phyloP scores from a whole-genome alignment of 2,329 filamentous ascomycete species.

The Colletotrichum camelliae region DNA sequence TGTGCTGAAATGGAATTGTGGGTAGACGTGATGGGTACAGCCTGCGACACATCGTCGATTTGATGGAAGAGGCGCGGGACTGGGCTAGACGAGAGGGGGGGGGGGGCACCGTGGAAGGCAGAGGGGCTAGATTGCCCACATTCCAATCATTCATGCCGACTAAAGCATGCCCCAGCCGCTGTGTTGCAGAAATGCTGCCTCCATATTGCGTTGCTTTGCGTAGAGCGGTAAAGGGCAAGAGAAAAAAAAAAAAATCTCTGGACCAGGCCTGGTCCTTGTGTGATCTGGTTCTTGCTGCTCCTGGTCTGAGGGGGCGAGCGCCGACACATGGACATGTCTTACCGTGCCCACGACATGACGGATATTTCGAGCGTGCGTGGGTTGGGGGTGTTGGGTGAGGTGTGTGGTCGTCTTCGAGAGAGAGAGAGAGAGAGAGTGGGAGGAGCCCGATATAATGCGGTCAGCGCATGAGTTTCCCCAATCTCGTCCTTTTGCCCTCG shows the following conservation, averaged over 20 bases:
- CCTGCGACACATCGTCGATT: constrained; percentile 16
- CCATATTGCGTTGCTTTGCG: constrained; percentile 18
- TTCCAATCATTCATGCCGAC: constrained; percentile 20
- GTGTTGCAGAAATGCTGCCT: constrained; percentile 14
- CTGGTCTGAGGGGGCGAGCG: background rate
- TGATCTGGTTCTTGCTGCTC: background rate
- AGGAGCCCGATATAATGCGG: background rate
- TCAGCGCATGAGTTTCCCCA: background rate
- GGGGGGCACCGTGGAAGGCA: background rate
- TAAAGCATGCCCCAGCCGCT: constrained; percentile 17
- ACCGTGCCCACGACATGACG: background rate
- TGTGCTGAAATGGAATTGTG: background rate
- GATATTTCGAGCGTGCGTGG: background rate
- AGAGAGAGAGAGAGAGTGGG: background rate
- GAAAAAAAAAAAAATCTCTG: background rate
- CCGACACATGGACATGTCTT: constrained; percentile 11
- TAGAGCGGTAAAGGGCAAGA: background rate
- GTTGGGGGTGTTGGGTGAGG: background rate
- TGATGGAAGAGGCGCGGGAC: background rate
- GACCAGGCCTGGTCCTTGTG: background rate
- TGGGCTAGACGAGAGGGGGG: constrained; percentile 4
- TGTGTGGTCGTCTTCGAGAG: background rate
- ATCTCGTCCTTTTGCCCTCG: background rate
- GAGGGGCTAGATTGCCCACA: constrained; percentile 13
- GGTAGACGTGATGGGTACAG: background rate